phyloP scores from a whole-genome alignment of 1,139 yeast species.

The Meyerozyma elateridarum region DNA sequence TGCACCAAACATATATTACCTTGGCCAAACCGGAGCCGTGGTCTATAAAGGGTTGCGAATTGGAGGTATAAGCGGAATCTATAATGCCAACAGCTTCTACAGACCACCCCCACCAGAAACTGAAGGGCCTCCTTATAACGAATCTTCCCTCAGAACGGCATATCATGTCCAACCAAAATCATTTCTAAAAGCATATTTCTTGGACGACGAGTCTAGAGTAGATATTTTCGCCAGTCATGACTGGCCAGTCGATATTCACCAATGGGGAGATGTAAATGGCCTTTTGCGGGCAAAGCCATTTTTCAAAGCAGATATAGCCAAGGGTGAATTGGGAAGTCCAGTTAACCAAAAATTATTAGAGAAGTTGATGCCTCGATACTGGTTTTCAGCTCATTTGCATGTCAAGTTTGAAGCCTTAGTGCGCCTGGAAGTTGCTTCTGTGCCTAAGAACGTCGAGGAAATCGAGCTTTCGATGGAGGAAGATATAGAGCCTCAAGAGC shows the following conservation, averaged over 20 bases:
- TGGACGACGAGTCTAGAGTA: slow-evolving; percentile 18
- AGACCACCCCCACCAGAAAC: slow-evolving; percentile 17
- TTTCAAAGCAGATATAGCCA: slow-evolving; percentile 58
- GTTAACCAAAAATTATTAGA: slow-evolving; percentile 55
- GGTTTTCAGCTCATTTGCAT: slow-evolving; percentile 93
- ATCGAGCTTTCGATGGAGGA: slow-evolving; percentile 4
- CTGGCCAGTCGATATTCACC: slow-evolving; percentile 86
- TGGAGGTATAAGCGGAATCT: slow-evolving; percentile 84
- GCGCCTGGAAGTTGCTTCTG: too few species aligned
- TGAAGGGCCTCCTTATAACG: slow-evolving; percentile 48
- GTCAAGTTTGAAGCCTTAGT: slow-evolving; percentile 60
- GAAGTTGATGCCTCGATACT: slow-evolving; percentile 55
- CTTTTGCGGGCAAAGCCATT: slow-evolving; percentile 61
- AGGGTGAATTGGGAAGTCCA: slow-evolving; percentile 69
- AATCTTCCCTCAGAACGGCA: slow-evolving; percentile 45
- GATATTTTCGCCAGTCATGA: slow-evolving; percentile 78
- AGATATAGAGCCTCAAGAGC: slow-evolving; percentile 11
- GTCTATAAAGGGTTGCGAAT: slow-evolving; percentile 73
- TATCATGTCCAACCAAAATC: slow-evolving; percentile 75
- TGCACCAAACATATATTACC: slow-evolving; percentile 82
- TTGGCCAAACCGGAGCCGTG: slow-evolving; percentile 75
- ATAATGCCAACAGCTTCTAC: slow-evolving; percentile 39
- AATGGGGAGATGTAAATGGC: slow-evolving; percentile 50
- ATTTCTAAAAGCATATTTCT: slow-evolving; percentile 48
- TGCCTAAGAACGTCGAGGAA: slow-evolving; percentile 8